phyloP scores from a whole-genome alignment of 768 basidiomycete species.

The Boletales sp. region DNA sequence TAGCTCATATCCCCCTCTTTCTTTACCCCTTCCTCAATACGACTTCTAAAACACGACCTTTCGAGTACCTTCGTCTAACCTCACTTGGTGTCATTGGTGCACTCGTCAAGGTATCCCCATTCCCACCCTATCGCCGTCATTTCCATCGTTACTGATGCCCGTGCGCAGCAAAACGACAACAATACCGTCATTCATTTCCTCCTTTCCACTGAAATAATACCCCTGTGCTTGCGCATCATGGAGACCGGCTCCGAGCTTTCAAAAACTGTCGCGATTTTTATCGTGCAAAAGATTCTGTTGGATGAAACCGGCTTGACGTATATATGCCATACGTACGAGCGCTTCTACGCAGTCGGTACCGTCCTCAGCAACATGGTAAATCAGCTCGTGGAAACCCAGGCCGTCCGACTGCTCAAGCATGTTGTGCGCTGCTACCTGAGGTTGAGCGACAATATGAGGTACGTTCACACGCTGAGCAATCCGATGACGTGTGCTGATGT shows the following conservation, averaged over 20 bases:
- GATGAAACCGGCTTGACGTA: constrained; percentile 98
- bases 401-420: constrained; percentile 93
- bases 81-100: constrained; percentile 99
- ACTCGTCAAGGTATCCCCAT: constrained; percentile 78
- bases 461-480: constrained; percentile 25
- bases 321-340: constrained; percentile 99
- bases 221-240: constrained; percentile 98
- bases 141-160: constrained; percentile 9
- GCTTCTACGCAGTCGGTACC: constrained; percentile 98
- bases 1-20: constrained; percentile 92
- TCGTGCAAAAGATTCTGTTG: constrained; percentile 95
- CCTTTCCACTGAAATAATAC: constrained; percentile 98
- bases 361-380: constrained; percentile 99
- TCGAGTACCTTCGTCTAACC: constrained; percentile 98
- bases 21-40: constrained; percentile 99
- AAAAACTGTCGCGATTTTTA: constrained; percentile 99
- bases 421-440: constrained; percentile 97
- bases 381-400: constrained; percentile 96
- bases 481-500: constrained; percentile 8
- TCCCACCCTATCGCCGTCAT: background rate
- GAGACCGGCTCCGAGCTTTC: constrained; percentile 98
- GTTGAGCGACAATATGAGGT: constrained; percentile 94
- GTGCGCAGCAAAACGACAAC: constrained; percentile 92
- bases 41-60: constrained; percentile 97
- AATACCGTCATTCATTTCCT: constrained; percentile 98